phyloP scores from a whole-genome alignment of 2,329 filamentous ascomycete species.

The Cytospora piceicola region DNA sequence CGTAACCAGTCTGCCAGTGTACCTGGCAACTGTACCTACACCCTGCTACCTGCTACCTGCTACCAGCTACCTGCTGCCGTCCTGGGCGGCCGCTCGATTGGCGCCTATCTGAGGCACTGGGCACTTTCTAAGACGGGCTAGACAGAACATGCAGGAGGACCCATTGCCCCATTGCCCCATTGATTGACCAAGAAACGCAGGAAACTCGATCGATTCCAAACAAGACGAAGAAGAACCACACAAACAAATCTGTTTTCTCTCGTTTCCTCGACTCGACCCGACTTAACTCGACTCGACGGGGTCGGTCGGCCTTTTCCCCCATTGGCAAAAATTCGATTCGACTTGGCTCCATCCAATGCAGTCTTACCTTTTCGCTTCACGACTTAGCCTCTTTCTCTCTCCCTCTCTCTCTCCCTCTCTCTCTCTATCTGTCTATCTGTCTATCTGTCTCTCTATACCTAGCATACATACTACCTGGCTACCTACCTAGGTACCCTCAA shows the following conservation, averaged over 20 bases:
- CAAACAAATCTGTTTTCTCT: conserved; percentile 14
- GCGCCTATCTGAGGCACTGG: conserved; percentile 20
- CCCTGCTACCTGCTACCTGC: neutral
- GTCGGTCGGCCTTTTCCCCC: neutral
- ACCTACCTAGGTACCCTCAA: neutral
- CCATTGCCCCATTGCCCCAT: conserved; percentile 24
- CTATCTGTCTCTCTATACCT: too few species aligned
- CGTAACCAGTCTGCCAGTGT: neutral
- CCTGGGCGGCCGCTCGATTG: conserved; percentile 6
- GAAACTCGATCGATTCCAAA: conserved; percentile 31
- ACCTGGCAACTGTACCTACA: neutral
- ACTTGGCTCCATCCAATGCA: neutral
- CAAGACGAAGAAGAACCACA: conserved; percentile 17
- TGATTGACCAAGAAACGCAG: conserved; percentile 30
- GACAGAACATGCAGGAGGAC: conserved; percentile 23
- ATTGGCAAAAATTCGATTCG: neutral
- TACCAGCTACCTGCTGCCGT: neutral
- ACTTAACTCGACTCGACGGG: neutral
- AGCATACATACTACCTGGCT: too few species aligned
- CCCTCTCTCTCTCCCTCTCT: too few species aligned
- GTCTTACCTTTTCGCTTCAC: neutral
- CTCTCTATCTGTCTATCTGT: too few species aligned
- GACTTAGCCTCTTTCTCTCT: neutral
- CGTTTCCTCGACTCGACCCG: conserved; percentile 11
- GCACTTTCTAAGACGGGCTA: conserved; percentile 24